These are phyloP conservation scores for Sicyos baderoa DNA, from an alignment of 306 rosid genomes.

Conservation along the genomic window DNA sequence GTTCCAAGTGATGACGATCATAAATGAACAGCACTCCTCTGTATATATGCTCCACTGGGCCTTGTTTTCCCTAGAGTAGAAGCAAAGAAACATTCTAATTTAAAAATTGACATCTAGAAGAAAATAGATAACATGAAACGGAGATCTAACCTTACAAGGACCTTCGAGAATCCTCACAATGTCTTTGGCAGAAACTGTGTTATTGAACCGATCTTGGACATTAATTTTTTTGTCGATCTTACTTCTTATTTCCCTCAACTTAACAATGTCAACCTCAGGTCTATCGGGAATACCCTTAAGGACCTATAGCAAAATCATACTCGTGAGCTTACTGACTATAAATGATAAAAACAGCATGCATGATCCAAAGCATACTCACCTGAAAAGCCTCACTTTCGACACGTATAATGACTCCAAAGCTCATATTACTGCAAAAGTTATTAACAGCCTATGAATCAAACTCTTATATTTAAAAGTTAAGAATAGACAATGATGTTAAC, in stretches of 20 bases:
- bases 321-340: slow-evolving; percentile 15
- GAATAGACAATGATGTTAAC: background rate
- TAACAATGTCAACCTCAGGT: slow-evolving; percentile 76
- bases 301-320: slow-evolving; percentile 44
- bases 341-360: background rate
- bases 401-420: slow-evolving; percentile 88
- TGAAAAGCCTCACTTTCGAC: slow-evolving; percentile 98
- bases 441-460: slow-evolving; percentile 10
- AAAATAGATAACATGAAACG: slow-evolving; percentile 21
- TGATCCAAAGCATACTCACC: slow-evolving; percentile 33
- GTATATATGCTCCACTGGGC: slow-evolving; percentile 94
- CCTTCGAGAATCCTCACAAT: slow-evolving; percentile 85
- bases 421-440: slow-evolving; percentile 63
- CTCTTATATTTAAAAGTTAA: background rate
- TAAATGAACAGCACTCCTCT: slow-evolving; percentile 72
- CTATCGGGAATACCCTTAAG: slow-evolving; percentile 91
- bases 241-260: slow-evolving; percentile 78
- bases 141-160: slow-evolving; percentile 66
- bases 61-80: slow-evolving; percentile 78
- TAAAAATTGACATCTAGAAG: slow-evolving; percentile 15
- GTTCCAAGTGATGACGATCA: slow-evolving; percentile 98
- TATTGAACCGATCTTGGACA: slow-evolving; percentile 70
- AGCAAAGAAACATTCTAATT: slow-evolving; percentile 11
- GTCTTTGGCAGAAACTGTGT: slow-evolving; percentile 69
- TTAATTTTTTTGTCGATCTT: slow-evolving; percentile 76